These are phyloP conservation scores for Pleurotus cornucopiae DNA, from an alignment of 768 basidiomycete genomes.

Conservation along the genomic window DNA sequence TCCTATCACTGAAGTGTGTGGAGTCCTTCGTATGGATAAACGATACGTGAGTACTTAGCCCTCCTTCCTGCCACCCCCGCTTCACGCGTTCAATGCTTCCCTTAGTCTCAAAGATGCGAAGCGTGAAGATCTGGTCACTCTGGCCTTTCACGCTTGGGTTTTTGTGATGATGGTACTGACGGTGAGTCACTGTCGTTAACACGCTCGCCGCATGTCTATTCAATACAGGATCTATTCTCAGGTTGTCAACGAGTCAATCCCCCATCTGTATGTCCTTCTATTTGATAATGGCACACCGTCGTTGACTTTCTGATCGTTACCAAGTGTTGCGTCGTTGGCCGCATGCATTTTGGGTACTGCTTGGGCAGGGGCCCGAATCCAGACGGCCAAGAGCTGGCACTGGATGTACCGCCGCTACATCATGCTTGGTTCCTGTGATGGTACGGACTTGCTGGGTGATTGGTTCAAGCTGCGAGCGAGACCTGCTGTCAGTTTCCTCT, in stretches of 20 bases:
- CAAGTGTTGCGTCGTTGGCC: constrained; percentile 41
- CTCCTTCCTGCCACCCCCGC: too few species aligned
- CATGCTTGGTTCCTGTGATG: constrained; percentile 32
- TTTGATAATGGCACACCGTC: neutral
- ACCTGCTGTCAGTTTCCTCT: constrained; percentile 30
- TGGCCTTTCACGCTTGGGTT: constrained; percentile 45
- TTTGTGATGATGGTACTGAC: constrained; percentile 40
- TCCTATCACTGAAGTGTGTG: constrained; percentile 27
- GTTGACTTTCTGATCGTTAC: neutral
- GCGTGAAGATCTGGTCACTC: constrained; percentile 44
- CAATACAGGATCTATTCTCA: neutral
- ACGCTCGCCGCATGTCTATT: neutral
- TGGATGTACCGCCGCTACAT: constrained; percentile 29
- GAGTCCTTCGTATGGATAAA: constrained; percentile 42
- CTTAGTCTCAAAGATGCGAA: constrained; percentile 32
- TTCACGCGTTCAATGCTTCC: neutral
- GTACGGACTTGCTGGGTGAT: constrained; percentile 32
- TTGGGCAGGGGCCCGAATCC: constrained; percentile 44
- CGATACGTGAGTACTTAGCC: constrained; percentile 30
- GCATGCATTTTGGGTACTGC: constrained; percentile 42
- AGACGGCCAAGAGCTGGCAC: constrained; percentile 25
- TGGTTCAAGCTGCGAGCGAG: constrained; percentile 35
- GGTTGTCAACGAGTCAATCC: neutral
- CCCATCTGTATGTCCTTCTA: neutral
- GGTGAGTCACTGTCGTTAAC: constrained; percentile 23